Base-by-base conservation (phyloP, 495 filamentous ascomycete genomes). In the Daldinia vernicosa region DNA sequence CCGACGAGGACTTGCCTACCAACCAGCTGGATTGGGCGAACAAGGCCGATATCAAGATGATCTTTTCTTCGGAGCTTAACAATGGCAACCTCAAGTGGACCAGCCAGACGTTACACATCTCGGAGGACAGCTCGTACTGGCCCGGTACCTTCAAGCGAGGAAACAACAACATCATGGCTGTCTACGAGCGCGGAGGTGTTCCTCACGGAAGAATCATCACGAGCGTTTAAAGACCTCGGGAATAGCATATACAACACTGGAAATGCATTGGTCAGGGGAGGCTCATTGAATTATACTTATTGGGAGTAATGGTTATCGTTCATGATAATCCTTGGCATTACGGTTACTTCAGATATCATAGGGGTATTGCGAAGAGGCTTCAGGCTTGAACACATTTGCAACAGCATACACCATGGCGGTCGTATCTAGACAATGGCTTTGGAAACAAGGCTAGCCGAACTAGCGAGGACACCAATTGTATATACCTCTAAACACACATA, bases 1-100 rank as follows among this genome's bases (percentile, higher is more conserved):
- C 87, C 0, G 85, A 90, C 68, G 86, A 89, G 66, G 84, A 88
- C 65, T 61, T 60, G 8, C 43, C 39, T 3, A 60, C 35, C 1
- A 61, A 45, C 19, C 47, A 53, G 24, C 4, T 68, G 0, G n/a
- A 40, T 3, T 78, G 76, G 76, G 69, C 74, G 0, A 33, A 22
- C n/a, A 70, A 67, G 11, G 76, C 74, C 1, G 71, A 67, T 39
- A 67, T 78, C 65, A 75, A 75, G 60, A 70, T 69, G 57, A 66
- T 78, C 2, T 75, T 73, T 39, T 67, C 64, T 0, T 40, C 51
- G 3, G n/a, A 58, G 58, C 56, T 60, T 4, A 11, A 32, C 2
- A 47, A 74, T 15, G 74, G 67, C 0, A 8, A 39, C 12, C 27
- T 75, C 2, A 54, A 5, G 9, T 75, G 71, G 74, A 39, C 58